Percentiles rank a stretch among this genome's conserved stretches.
These are phyloP conservation scores for Wallacemonas sp. DNA, from an alignment of 208 protist species.

Conservation along the genomic window DNA sequence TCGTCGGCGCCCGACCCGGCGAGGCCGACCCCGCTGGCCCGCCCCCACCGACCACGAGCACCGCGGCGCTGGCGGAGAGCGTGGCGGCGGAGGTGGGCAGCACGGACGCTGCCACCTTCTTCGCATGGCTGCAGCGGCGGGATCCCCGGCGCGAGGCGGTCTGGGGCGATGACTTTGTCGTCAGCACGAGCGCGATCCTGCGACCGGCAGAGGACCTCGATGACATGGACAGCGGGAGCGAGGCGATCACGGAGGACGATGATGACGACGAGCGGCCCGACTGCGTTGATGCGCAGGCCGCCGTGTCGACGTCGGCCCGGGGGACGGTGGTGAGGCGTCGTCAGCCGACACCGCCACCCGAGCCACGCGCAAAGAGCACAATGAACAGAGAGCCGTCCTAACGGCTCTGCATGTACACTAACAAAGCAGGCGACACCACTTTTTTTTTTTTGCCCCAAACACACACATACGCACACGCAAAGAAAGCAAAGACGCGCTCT, in stretches of 20 bases:
- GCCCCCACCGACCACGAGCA: neutral
- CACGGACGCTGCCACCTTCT: conserved; percentile 12
- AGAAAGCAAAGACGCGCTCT: too few relatives aligned
- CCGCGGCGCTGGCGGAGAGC: neutral
- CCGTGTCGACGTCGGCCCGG: neutral
- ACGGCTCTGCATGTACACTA: too few relatives aligned
- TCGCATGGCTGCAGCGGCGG: conserved; percentile 2
- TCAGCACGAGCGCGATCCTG: conserved; percentile 8
- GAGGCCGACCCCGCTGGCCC: neutral
- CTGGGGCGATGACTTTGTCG: conserved; percentile 18
- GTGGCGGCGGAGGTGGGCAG: conserved; percentile 1
- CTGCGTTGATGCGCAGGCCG: too few relatives aligned
- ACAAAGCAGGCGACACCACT: too few relatives aligned
- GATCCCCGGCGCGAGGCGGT: conserved; percentile 20
- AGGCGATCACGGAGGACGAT: too few relatives aligned
- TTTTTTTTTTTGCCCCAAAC: too few relatives aligned
- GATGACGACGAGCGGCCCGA: too few relatives aligned
- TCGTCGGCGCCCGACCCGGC: neutral
- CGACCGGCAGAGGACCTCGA: conserved; percentile 6
- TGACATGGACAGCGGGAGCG: neutral
- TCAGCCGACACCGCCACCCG: conserved; percentile 1
- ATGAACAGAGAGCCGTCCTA: neutral
- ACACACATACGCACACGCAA: neutral
- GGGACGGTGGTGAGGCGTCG: neutral
- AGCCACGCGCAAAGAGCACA: neutral